These are phyloP conservation scores for Acacia pycnantha DNA, from an alignment of 331 rosid genomes.

Conservation along the genomic window DNA sequence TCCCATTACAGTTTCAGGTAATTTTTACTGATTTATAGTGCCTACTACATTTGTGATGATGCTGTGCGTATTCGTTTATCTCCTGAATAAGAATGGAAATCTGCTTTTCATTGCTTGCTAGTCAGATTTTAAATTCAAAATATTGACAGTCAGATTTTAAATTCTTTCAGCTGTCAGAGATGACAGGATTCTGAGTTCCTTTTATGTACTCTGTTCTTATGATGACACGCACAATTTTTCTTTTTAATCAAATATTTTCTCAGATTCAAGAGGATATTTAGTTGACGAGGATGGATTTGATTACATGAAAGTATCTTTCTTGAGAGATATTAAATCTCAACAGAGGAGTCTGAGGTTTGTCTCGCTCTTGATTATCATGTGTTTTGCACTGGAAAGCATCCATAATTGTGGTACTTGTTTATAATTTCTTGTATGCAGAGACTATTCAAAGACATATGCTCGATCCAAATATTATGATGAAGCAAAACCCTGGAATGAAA, in stretches of 20 bases:
- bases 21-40: constrained; percentile 14
- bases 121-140: not conserved
- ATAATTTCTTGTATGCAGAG: constrained; percentile 48
- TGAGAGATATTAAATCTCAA: constrained; percentile 91
- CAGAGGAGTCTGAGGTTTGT: constrained; percentile 66
- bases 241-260: constrained; percentile 27
- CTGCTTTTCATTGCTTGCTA: not conserved
- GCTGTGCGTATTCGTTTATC: constrained; percentile 24
- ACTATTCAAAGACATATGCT: constrained; percentile 95
- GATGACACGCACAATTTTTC: constrained; percentile 22
- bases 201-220: constrained; percentile 6
- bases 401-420: constrained; percentile 10
- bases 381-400: not conserved
- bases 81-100: not conserved
- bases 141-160: constrained; percentile 4
- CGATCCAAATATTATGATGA: constrained; percentile 96
- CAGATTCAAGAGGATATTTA: constrained; percentile 97
- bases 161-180: not conserved
- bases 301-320: constrained; percentile 78
- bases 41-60: constrained; percentile 20
- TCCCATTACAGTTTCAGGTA: constrained; percentile 94
- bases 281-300: constrained; percentile 99
- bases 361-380: not conserved
- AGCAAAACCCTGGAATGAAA: constrained; percentile 94
- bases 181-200: constrained; percentile 15